Evolutionary conservation across 2,329 filamentous ascomycete genomes (phyloP), one percentile per base, ranked within the genome.

Genomic region (Alternaria metachromatica): DNA sequence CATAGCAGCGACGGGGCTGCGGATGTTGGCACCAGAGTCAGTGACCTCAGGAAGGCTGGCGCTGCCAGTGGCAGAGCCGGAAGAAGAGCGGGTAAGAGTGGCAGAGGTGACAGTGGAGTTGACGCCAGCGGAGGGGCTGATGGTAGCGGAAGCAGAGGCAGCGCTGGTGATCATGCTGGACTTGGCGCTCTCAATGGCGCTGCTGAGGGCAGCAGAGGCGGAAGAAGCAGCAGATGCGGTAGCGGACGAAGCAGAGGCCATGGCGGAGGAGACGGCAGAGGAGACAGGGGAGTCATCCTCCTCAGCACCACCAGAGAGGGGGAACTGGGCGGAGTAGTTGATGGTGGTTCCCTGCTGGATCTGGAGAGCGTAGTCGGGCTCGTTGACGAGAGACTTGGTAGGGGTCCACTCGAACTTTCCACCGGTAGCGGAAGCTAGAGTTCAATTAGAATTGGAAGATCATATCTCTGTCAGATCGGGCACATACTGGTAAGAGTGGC

Each of bases 241-340:
- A 45, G 76, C 72, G 23, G 68, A 63, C 5, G 67, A 61, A n/a
- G 63, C 60, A 68, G 76, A 63, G 53, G 71, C 65, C n/a, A 25
- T 11, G 6, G 56, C 28, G 5, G 55, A 43, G 13, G 72, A 75
- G 48, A 49, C 28, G 26, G 66, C 64, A 15, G 68, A 76, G n/a
- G 69, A 68, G 21, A 55, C 55, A 56, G 58, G 75, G 62, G 62
- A 43, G 28, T 64, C 62, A 66, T 46, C 48, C 6, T 55, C 30
- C 64, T 58, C 76, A 60, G 68, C 73, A 63, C 65, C 77, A 71
- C 63, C 80, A 76, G 70, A 78, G 68, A 74, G 78, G 50, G 58
- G 46, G 75, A 89, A 82, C 28, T 82, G 82, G 48, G 83, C 85
- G 49, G 83, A 86, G 80, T 88, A 89, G 81, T 90, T 90, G 75